Conservation (phyloP, 768 basidiomycete genomes). For the Bullera alba region DNA sequence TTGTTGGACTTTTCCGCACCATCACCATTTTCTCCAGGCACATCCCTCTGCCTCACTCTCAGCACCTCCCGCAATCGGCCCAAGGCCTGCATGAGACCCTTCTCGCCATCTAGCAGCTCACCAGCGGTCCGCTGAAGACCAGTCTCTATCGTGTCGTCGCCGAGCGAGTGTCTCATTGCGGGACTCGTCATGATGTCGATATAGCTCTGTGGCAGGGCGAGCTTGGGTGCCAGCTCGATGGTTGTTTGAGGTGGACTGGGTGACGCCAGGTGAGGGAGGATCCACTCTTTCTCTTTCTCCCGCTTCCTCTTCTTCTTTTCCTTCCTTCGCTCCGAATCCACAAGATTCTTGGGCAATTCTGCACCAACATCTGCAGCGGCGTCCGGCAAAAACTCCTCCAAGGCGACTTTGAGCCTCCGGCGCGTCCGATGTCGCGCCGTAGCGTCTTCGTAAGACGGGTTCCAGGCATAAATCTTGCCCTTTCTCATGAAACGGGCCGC, state of each 20-base stretch:
- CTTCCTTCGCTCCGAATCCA: constrained; percentile 4
- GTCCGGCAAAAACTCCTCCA: constrained; percentile 32
- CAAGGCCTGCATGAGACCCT: constrained; percentile 35
- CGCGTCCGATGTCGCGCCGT: constrained; percentile 19
- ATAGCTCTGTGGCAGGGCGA: constrained; percentile 39
- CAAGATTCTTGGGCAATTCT: constrained; percentile 22
- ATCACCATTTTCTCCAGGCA: constrained; percentile 3
- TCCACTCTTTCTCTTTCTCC: constrained; percentile 9
- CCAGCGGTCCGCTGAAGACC: constrained; percentile 43
- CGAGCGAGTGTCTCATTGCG: constrained; percentile 43
- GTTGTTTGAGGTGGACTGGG: constrained; percentile 33
- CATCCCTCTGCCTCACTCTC: constrained; percentile 20
- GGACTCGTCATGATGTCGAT: constrained; percentile 41
- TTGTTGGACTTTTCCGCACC: background rate
- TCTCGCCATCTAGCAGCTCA: constrained; percentile 46
- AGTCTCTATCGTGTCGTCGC: constrained; percentile 41
- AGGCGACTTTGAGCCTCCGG: constrained; percentile 25
- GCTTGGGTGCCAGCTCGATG: constrained; percentile 20
- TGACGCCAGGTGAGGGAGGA: constrained; percentile 35
- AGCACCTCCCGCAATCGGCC: constrained; percentile 37
- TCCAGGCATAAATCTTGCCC: constrained; percentile 45
- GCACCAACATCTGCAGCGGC: constrained; percentile 32
- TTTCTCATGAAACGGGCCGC: constrained; percentile 34
- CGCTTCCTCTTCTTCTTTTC: constrained; percentile 15
- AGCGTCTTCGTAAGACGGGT: constrained; percentile 38